phyloP scores from a whole-genome alignment of 2,329 filamentous ascomycete species.

The Emmonsiellopsis sp. region DNA sequence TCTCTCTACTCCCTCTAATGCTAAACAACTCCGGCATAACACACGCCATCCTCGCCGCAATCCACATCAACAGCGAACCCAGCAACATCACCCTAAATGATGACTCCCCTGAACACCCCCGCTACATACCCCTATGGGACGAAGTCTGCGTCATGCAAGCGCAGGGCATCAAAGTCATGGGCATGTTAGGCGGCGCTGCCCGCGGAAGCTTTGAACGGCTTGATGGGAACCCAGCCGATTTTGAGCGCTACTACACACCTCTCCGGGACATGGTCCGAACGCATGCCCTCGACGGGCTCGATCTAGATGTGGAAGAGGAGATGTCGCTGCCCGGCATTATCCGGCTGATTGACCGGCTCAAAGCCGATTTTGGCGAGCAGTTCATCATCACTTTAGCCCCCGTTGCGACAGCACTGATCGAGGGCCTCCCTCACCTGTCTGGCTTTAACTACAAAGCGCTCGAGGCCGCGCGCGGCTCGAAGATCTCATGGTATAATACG shows the following conservation, averaged over 20 bases:
- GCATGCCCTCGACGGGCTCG: conserved; percentile 58
- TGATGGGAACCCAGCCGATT: conserved; percentile 49
- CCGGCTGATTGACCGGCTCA: conserved; percentile 58
- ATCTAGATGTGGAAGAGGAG: conserved; percentile 71
- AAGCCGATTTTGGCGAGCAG: conserved; percentile 37
- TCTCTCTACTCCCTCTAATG: conserved; percentile 55
- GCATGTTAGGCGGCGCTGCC: conserved; percentile 81
- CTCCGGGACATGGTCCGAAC: conserved; percentile 56
- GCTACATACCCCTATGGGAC: conserved; percentile 66
- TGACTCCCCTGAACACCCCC: conserved; percentile 56
- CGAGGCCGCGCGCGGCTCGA: conserved; percentile 55
- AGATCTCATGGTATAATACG: conserved; percentile 78
- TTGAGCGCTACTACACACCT: conserved; percentile 66
- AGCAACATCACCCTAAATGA: conserved; percentile 70
- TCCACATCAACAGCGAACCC: conserved; percentile 68
- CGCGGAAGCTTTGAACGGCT: conserved; percentile 60
- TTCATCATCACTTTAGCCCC: conserved; percentile 78
- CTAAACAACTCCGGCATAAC: conserved; percentile 56
- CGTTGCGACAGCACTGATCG: conserved; percentile 64
- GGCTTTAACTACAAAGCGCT: conserved; percentile 74
- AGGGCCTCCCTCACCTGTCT: conserved; percentile 53
- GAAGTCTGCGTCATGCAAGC: conserved; percentile 66
- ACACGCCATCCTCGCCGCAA: conserved; percentile 76
- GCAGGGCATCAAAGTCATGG: conserved; percentile 68
- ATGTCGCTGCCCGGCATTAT: conserved; percentile 60